phyloP scores from a whole-genome alignment of 805 yeast genomes.

The Candida succiphila region DNA sequence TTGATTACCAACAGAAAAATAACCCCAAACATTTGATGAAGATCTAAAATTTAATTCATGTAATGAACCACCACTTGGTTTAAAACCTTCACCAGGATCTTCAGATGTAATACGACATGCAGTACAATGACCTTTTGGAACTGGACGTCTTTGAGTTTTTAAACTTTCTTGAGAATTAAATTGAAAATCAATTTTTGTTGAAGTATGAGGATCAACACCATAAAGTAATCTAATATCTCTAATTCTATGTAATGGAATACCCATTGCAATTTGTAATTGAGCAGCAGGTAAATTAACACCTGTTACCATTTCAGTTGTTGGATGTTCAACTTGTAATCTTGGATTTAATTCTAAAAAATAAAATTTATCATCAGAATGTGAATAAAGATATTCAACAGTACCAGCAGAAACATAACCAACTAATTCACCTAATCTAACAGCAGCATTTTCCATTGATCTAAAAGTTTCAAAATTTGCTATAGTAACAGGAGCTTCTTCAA shows the following conservation, averaged over 20 bases:
- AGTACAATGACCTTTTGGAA: conserved; percentile 97
- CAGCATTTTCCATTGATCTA: conserved; percentile 90
- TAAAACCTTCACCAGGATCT: conserved; percentile 99
- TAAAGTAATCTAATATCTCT: conserved; percentile 86
- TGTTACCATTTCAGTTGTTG: conserved; percentile 98
- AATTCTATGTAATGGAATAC: conserved; percentile 93
- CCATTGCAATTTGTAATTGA: conserved; percentile 98
- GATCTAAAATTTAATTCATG: conserved; percentile 96
- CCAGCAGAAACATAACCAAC: conserved; percentile 99
- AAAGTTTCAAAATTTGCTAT: conserved; percentile 83
- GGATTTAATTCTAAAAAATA: conserved; percentile 96
- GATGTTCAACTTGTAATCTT: conserved; percentile 98
- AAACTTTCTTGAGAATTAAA: conserved; percentile 65
- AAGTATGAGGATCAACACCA: conserved; percentile 92
- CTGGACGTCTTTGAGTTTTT: conserved; percentile 81
- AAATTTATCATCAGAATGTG: conserved; percentile 88
- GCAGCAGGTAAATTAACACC: conserved; percentile 98
- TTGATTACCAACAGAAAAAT: conserved; percentile 92
- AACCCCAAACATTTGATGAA: conserved; percentile 98
- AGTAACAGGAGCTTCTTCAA: conserved; percentile 99
- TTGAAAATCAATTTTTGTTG: conserved; percentile 84
- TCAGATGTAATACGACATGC: conserved; percentile 99
- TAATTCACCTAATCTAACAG: conserved; percentile 90
- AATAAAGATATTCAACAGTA: conserved; percentile 95
- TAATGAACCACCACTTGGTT: conserved; percentile 95